Conservation (phyloP, 1,284 basidiomycete species). For the Kalmanozyma brasiliensis region DNA sequence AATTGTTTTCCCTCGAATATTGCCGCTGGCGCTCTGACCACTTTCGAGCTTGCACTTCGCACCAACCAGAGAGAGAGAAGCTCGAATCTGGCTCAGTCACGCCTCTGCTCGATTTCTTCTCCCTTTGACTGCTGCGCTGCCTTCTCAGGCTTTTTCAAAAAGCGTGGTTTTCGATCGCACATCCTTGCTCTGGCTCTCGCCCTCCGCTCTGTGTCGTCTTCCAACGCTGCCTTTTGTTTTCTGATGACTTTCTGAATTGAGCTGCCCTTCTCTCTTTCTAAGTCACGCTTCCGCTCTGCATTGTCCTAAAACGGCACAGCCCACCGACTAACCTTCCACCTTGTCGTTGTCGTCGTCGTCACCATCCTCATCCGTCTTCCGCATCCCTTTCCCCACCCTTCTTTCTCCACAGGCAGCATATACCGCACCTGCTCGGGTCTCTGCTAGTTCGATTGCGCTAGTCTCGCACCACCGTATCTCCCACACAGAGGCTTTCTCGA, state of each 20-base stretch:
- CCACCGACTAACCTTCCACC: slow-evolving; percentile 5
- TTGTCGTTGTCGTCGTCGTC: slow-evolving; percentile 14
- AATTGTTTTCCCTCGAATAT: not conserved
- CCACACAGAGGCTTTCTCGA: too few relatives aligned
- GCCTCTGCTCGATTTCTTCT: not conserved
- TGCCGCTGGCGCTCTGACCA: slow-evolving; percentile 15
- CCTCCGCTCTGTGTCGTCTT: not conserved
- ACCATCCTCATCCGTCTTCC: not conserved
- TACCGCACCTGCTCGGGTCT: too few relatives aligned
- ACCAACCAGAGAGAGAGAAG: slow-evolving; percentile 9
- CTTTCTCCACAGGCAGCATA: slow-evolving; percentile 2
- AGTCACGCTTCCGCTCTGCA: slow-evolving; percentile 1
- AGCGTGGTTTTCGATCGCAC: slow-evolving; percentile 13
- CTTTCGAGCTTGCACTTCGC: slow-evolving; percentile 1
- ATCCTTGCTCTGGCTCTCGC: not conserved
- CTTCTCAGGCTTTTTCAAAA: not conserved
- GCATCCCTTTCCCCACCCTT: slow-evolving; percentile 1
- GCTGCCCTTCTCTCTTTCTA: not conserved
- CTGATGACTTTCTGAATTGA: too few relatives aligned
- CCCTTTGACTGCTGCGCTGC: not conserved
- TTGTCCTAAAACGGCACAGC: slow-evolving; percentile 14
- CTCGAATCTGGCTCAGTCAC: slow-evolving; percentile 13
- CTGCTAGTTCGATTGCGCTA: too few relatives aligned
- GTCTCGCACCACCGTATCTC: too few relatives aligned
- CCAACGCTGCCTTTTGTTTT: not conserved